Conservation (phyloP, 768 basidiomycete species). For the Ramaria sp. region DNA sequence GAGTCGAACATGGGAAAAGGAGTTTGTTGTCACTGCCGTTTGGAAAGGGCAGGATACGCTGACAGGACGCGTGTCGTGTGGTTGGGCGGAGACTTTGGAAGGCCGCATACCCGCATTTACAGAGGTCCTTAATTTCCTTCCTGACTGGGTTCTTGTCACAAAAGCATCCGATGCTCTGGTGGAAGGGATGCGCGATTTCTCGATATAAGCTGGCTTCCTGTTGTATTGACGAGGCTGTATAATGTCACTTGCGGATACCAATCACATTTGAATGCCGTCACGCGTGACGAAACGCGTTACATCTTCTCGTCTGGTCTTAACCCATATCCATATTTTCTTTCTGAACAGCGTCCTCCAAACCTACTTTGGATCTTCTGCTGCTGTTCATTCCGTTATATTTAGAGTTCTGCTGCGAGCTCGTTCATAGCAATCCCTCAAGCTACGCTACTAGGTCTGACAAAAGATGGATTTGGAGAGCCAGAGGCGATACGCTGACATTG, state of each 20-base stretch:
- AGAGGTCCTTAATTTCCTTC: constrained; percentile 52
- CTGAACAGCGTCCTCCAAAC: too few relatives aligned
- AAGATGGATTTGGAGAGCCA: neutral
- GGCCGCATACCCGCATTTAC: constrained; percentile 59
- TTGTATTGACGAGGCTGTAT: neutral
- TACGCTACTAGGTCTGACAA: neutral
- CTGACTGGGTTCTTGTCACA: constrained; percentile 54
- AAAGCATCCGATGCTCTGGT: constrained; percentile 49
- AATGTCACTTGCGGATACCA: neutral
- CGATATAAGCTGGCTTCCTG: constrained; percentile 16
- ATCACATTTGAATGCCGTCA: neutral
- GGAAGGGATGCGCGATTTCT: constrained; percentile 33
- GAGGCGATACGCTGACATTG: neutral
- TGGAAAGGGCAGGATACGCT: constrained; percentile 26
- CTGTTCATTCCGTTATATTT: neutral
- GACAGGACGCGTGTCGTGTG: constrained; percentile 43
- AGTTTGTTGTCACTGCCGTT: constrained; percentile 41
- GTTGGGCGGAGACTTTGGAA: constrained; percentile 55
- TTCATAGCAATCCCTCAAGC: neutral
- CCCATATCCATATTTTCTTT: neutral
- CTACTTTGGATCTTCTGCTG: neutral
- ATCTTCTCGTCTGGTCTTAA: neutral
- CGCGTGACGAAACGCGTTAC: neutral
- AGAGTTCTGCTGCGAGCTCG: neutral
- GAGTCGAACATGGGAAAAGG: constrained; percentile 47